phyloP scores from a whole-genome alignment of 768 basidiomycete species.

The Dacryopinax primogenitus region DNA sequence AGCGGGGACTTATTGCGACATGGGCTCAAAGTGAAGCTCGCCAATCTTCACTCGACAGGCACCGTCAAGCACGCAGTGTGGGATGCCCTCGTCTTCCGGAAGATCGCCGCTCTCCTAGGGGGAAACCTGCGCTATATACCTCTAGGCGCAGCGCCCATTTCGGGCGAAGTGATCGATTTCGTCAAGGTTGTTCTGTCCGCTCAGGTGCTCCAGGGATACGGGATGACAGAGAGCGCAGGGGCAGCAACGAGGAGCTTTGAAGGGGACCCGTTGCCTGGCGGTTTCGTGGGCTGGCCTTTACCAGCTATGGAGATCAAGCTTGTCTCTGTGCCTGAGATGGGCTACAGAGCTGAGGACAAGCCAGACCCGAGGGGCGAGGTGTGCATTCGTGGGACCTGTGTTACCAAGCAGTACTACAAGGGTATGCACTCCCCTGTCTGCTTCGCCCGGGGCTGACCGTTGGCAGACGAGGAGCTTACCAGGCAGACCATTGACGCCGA shows the following conservation, averaged over 20 bases:
- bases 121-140: slow-evolving; percentile 56
- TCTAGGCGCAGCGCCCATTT: slow-evolving; percentile 86
- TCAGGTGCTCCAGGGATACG: slow-evolving; percentile 70
- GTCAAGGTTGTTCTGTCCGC: slow-evolving; percentile 68
- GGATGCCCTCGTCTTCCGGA: slow-evolving; percentile 83
- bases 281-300: slow-evolving; percentile 72
- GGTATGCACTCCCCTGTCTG: slow-evolving; percentile 32
- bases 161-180: slow-evolving; percentile 74
- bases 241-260: slow-evolving; percentile 44
- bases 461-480: slow-evolving; percentile 68
- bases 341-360: slow-evolving; percentile 72
- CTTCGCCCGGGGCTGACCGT: slow-evolving; percentile 8
- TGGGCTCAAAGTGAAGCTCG: slow-evolving; percentile 64
- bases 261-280: slow-evolving; percentile 49
- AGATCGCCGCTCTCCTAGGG: slow-evolving; percentile 46
- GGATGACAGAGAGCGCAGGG: slow-evolving; percentile 78
- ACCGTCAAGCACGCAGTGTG: slow-evolving; percentile 63
- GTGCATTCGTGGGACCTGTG: slow-evolving; percentile 53
- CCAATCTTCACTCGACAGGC: slow-evolving; percentile 57
- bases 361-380: slow-evolving; percentile 88
- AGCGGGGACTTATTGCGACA: slow-evolving; percentile 73
- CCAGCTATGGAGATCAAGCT: slow-evolving; percentile 72
- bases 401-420: slow-evolving; percentile 62
- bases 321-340: slow-evolving; percentile 79
- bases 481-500: slow-evolving; percentile 65